Conservation (phyloP, 1,284 basidiomycete species). For the Cutaneotrichosporon spelunceum region DNA sequence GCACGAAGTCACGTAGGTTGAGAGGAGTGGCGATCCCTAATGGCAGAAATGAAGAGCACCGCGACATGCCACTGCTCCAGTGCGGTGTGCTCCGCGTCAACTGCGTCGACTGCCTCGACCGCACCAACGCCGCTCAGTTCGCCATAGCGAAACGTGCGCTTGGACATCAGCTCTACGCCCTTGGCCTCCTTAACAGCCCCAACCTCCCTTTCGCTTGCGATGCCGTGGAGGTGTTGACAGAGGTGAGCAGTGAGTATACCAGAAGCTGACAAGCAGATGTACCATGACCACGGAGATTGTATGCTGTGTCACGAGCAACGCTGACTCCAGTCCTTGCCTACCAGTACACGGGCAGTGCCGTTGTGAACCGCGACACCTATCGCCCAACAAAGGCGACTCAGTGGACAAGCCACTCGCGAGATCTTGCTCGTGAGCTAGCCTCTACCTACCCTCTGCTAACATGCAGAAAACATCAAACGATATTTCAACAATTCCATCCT, state of each 20-base stretch:
- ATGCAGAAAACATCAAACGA: conserved; percentile 76
- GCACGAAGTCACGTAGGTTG: conserved; percentile 35
- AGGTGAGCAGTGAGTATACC: conserved; percentile 46
- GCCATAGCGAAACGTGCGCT: conserved; percentile 94
- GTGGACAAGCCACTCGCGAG: conserved; percentile 96
- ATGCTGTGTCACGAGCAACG: conserved; percentile 36
- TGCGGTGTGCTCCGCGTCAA: conserved; percentile 87
- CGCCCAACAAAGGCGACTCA: conserved; percentile 77
- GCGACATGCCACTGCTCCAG: conserved; percentile 73
- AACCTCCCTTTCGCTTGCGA: conserved; percentile 87
- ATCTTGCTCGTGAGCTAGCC: conserved; percentile 67
- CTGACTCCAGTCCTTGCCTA: conserved; percentile 74
- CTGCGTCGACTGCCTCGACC: conserved; percentile 94
- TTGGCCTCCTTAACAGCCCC: conserved; percentile 80
- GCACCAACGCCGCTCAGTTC: conserved; percentile 97
- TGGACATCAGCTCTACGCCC: conserved; percentile 91
- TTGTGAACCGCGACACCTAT: conserved; percentile 97
- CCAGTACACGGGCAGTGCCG: conserved; percentile 93
- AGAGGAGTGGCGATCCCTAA: not conserved
- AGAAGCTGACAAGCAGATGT: conserved; percentile 61
- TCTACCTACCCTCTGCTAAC: not conserved
- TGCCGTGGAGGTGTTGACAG: conserved; percentile 93
- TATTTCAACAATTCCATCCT: conserved; percentile 95
- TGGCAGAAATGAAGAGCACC: conserved; percentile 55
- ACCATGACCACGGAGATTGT: conserved; percentile 95